A percentile compares a stretch with the other conserved stretches of the same genome.
phyloP scores from a whole-genome alignment of 306 rosid species.

The Hippophae rhamnoides region DNA sequence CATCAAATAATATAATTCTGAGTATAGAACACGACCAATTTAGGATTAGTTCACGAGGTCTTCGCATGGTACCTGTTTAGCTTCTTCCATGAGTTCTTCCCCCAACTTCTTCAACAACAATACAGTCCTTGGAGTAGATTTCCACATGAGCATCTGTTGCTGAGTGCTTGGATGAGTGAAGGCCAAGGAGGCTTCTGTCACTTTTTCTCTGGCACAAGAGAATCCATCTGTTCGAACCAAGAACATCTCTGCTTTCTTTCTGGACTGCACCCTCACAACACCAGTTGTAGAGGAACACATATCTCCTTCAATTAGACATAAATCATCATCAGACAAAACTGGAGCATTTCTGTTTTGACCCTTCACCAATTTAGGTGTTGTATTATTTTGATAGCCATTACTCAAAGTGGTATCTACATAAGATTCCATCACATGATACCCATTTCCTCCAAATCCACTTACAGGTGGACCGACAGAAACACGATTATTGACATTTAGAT shows the following conservation, averaged over 20 bases:
- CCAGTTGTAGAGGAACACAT: conserved; percentile 97
- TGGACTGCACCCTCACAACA: conserved; percentile 95
- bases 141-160: conserved; percentile 99
- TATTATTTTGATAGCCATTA: conserved; percentile 19
- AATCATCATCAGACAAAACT: conserved; percentile 36
- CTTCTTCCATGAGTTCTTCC: conserved; percentile 87
- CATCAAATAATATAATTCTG: not conserved
- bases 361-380: conserved; percentile 26
- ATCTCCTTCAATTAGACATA: conserved; percentile 49
- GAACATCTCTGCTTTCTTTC: conserved; percentile 97
- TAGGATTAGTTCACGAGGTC: not conserved
- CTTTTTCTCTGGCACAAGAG: conserved; percentile 89
- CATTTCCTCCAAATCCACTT: conserved; percentile 39
- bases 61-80: conserved; percentile 61
- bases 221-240: conserved; percentile 90
- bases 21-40: not conserved
- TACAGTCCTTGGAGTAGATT: conserved; percentile 85
- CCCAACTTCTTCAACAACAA: conserved; percentile 88
- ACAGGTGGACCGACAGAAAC: conserved; percentile 33
- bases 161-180: conserved; percentile 98
- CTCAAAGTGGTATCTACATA: conserved; percentile 21
- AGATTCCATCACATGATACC: conserved; percentile 18
- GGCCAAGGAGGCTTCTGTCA: conserved; percentile 89
- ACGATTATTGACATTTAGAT: conserved; percentile 25
- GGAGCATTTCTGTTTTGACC: conserved; percentile 24